A percentile compares a stretch with the other conserved stretches of the same genome.
Evolutionary conservation across 257 asterid genomes (phyloP).

Genomic region (Solanum gandarillasii): DNA sequence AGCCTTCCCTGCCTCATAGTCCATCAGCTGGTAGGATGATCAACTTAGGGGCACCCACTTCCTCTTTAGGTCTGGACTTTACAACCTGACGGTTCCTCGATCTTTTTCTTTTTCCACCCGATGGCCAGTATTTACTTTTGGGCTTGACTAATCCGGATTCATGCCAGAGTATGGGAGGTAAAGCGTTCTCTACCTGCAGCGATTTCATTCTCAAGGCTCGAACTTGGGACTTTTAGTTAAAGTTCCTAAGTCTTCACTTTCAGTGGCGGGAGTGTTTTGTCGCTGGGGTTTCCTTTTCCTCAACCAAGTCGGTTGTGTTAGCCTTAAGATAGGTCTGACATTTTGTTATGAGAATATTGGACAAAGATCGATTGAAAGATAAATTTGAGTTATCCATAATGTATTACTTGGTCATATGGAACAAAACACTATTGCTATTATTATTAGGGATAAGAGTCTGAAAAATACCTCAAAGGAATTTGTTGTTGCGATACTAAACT

Average conservation of each 20-base stretch:
- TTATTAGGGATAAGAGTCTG: no score
- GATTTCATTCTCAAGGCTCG: neutral
- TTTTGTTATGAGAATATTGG: neutral
- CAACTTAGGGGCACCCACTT: neutral
- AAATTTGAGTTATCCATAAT: neutral
- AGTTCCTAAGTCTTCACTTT: neutral
- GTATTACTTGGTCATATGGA: neutral
- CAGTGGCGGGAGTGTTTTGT: neutral
- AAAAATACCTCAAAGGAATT: no score
- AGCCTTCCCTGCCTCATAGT: neutral
- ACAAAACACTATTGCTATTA: neutral
- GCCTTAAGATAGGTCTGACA: neutral
- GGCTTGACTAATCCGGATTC: neutral
- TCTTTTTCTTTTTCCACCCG: neutral
- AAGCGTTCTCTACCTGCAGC: neutral
- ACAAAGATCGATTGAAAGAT: neutral
- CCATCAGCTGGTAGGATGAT: neutral
- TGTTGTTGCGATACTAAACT: no score
- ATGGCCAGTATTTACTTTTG: neutral
- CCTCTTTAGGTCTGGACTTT: neutral
- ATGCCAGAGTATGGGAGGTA: neutral
- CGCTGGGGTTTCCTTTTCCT: neutral
- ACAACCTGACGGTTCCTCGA: rapidly evolving
- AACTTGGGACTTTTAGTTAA: neutral
- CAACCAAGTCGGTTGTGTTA: neutral